Conservation (phyloP, 352 stramenopile genomes). For the Globisporangium paddicum region DNA sequence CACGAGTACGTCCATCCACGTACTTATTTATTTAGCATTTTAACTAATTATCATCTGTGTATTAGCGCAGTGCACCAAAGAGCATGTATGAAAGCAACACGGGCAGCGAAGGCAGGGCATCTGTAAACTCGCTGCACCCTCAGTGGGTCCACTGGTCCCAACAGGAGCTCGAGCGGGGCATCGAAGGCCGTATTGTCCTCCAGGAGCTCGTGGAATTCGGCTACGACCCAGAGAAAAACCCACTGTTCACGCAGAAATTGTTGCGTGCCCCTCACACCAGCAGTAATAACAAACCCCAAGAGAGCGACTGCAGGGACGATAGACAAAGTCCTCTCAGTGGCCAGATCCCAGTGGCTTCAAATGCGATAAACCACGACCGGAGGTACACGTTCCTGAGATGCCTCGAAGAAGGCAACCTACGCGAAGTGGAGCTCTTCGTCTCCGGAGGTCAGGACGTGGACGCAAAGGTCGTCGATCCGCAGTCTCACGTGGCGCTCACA, state of each 20-base stretch:
- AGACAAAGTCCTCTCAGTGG: neutral
- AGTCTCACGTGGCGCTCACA: constrained; percentile 30
- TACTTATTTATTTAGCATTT: too few species aligned
- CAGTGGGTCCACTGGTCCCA: constrained; percentile 68
- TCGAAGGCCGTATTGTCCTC: constrained; percentile 52
- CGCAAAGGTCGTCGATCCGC: constrained; percentile 23
- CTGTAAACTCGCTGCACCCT: constrained; percentile 34
- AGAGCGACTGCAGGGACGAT: constrained; percentile 16
- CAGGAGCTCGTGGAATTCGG: constrained; percentile 43
- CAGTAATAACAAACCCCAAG: neutral
- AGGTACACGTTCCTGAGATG: constrained; percentile 47
- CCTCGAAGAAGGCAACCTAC: constrained; percentile 35
- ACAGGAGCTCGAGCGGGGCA: constrained; percentile 51
- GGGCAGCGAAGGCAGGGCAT: constrained; percentile 1
- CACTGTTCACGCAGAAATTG: constrained; percentile 40
- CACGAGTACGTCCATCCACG: constrained; percentile 35
- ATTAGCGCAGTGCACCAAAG: constrained; percentile 33
- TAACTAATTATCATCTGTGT: too few species aligned
- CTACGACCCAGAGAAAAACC: constrained; percentile 48
- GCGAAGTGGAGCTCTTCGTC: constrained; percentile 62
- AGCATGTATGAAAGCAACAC: constrained; percentile 31
- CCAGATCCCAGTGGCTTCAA: neutral
- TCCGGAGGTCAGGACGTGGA: constrained; percentile 60
- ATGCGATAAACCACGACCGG: constrained; percentile 6
- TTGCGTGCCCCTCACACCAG: neutral